Evolutionary conservation across 495 filamentous ascomycete genomes (phyloP), one percentile per base, ranked within the genome.

Genomic region (Penicillium paradoxum): DNA sequence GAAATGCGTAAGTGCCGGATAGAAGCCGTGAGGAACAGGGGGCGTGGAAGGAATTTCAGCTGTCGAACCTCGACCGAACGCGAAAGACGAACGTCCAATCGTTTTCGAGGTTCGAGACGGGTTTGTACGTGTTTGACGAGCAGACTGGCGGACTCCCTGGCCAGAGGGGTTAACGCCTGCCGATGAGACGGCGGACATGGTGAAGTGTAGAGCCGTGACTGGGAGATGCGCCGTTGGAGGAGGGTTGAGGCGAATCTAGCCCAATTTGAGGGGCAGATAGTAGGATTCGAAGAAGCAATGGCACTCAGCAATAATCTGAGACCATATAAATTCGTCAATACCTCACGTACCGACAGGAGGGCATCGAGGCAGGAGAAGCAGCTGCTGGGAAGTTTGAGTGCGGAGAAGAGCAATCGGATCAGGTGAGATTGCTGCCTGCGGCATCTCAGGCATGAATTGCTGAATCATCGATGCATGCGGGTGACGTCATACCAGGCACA

Each of bases 1-100:
- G 69, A 97, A 99, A 72, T 92, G 88, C 24, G 89, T 91, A 54
- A 97, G 86, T 21, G 91, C 95, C 46, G 93, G 95, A 60, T 92
- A 95, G 74, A 98, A 86, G 34, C 84, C 84, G 38, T 80, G 81
- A 27, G 74, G 65, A 22, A 67, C 64, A 59, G 67, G 61, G 49
- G 67, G 45, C 13, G 64, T 61, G 32, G 70, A 51, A 37, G 67
- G 53, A 44, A 72, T 57, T 53, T 70, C 65, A 33, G 53, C 61
- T 55, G 58, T 66, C 45, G 61, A 69, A 43, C 49, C 62, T 55
- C 68, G 71, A 33, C 73, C 70, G 38, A 70, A 75, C 39, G 72
- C 72, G 47, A 71, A 75, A 43, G 73, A 76, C 48, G 79, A 77
- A 53, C 74, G 73, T 18, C 74, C 75, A 15, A 73, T 73, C 49